Evolutionary conservation across 768 basidiomycete genomes (phyloP), one percentile per base, ranked within the genome.

Genomic region (Phylloporus scabripes): DNA sequence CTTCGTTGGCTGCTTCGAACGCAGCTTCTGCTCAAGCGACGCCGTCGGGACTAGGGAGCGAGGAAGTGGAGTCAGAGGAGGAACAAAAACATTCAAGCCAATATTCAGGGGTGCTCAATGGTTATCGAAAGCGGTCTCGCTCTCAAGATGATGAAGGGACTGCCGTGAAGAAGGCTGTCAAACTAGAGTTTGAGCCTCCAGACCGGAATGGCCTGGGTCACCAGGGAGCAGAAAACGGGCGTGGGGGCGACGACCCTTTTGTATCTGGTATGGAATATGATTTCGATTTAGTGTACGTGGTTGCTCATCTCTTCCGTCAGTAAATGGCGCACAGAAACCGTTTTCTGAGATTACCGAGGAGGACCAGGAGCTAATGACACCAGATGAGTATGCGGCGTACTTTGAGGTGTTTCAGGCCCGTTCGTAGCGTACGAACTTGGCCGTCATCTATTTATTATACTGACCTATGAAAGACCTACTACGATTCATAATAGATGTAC

Each of bases 341-440:
- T 85, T 88, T 58, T 87, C 83, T 4, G 74, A 84, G 53, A 81
- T 98, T 37, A 94, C 89, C 3, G 93, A 96, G 58, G 94, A 92
- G 56, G 86, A 94, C 62, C 86, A 92, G 59, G 93, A 92, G 41
- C 62, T 83, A 57, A 96, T 96, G 93, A 90, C 89, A 4, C 84
- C 89, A 2, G 93, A 94, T 48, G 93, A 96, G 67, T 95, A 95
- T 62, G 82, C 83, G 26, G 80, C 81, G 29, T 92, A 79, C 69
- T 91, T 83, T 61, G 81, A 87, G 57, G 72, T 89, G 52, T 72
- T 82, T 62, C 79, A 80, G 66, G 71, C 75, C 45, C 73, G 66
- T 45, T 57, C 59, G 37, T 66, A 60, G 50, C 20, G 45, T 31
- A 23, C 42, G 49, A 36, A 32, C 15, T 23, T 8, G 42, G 24